A percentile compares a stretch with the other conserved stretches of the same genome.
Evolutionary conservation across 371 early-diverging fungal species (phyloP).

Genomic region (Syncephalis plumigaleata): DNA sequence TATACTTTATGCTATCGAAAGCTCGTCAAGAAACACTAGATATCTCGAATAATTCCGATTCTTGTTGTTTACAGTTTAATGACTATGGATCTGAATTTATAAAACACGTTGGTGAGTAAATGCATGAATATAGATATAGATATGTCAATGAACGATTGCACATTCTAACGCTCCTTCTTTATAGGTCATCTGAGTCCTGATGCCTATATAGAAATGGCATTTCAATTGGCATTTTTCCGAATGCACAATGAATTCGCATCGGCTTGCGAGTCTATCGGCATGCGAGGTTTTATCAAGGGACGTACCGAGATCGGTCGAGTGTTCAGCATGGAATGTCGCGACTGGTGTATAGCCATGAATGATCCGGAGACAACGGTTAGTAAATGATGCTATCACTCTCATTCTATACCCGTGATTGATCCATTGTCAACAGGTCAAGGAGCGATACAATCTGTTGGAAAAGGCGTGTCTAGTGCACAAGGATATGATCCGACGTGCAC

Average conservation of each 20-base stretch:
- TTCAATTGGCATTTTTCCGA: conserved; percentile 69
- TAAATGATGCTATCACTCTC: no score
- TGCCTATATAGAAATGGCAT: conserved; percentile 71
- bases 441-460: no score
- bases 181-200: conserved; percentile 53
- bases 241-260: conserved; percentile 37
- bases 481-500: no score
- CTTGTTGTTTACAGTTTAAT: conserved; percentile 22
- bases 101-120: conserved; percentile 34
- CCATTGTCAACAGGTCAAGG: no score
- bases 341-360: conserved; percentile 46
- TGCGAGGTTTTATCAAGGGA: conserved; percentile 59
- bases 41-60: no score
- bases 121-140: no score
- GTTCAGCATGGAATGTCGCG: conserved; percentile 36
- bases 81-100: conserved; percentile 45
- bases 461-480: no score
- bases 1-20: no score
- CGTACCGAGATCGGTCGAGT: conserved; percentile 78
- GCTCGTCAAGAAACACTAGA: no score
- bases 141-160: no score
- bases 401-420: no score
- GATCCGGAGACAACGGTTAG: conserved; percentile 15
- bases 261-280: conserved; percentile 72
- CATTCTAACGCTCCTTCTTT: not conserved